Evolutionary conservation across 2,329 filamentous ascomycete species (phyloP), one percentile per base, ranked within the genome.

Genomic region (Achaetomium macrosporum): DNA sequence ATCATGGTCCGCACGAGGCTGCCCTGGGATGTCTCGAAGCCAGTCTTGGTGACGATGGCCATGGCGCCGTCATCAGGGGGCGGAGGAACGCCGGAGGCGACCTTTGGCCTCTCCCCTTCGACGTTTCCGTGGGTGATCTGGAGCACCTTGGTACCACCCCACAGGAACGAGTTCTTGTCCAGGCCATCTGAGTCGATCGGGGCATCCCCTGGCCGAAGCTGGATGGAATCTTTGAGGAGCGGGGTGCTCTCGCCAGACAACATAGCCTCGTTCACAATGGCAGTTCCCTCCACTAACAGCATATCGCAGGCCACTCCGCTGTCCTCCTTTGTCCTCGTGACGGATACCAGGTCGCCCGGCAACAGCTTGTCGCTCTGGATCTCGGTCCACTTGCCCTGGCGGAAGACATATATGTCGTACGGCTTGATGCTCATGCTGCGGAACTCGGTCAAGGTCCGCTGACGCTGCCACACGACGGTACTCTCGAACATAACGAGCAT

Each of bases 371-470:
- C 92, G 67, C 91, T 97, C 66, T 85, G 83, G 47, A 90, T 81
- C 72, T 96, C 88, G 62, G 81, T 79, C 93, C 93, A 99, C 67
- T 88, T 89, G 65, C 87, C 86, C 61, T 89, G 77, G 54, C 95
- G 83, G 73, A 88, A 95, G 9, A 92, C 93, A 79, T 87, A 95
- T 61, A 97, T 84, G 57, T 93, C 87, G 69, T 97, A 97, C 12
- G 93, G 95, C 76, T 99, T 96, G 74, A 99, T 96, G 77, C 89
- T 95, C 95, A 99, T 99, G 62, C 92, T 90, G 46, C 93, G 89
- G 75, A 99, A 99, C 72, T 99, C 93, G 66, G 82, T 95, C 60
- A 99, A 73, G 2, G 95, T 99, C 61, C 92, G 82, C 79, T 99
- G 93, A 56, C 93, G 85, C 74, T 99, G 93, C 95, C 93, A 99